phyloP scores from a whole-genome alignment of 2,329 filamentous ascomycete genomes.

The Aspergillus candidus region DNA sequence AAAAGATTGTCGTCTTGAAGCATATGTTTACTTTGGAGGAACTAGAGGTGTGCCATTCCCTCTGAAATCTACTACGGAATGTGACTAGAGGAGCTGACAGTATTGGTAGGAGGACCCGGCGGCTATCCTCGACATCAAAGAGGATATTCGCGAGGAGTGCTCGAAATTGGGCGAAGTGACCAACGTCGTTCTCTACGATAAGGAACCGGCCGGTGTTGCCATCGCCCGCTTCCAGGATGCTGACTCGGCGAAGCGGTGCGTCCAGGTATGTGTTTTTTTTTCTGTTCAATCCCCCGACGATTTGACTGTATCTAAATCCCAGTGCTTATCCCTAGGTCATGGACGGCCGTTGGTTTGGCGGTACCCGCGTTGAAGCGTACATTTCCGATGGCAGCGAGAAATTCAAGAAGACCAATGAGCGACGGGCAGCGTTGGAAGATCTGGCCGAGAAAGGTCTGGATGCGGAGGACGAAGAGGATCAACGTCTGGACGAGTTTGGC shows the following conservation, averaged over 20 bases:
- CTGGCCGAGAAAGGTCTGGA: constrained; percentile 43
- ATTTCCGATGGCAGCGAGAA: constrained; percentile 65
- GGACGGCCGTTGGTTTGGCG: constrained; percentile 74
- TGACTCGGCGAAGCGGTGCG: constrained; percentile 65
- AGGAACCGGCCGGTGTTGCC: constrained; percentile 76
- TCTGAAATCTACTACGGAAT: not conserved
- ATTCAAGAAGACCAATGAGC: constrained; percentile 60
- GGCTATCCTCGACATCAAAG: constrained; percentile 82
- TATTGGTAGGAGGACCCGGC: constrained; percentile 61
- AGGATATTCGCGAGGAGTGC: constrained; percentile 88
- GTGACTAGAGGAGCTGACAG: constrained; percentile 14
- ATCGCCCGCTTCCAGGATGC: constrained; percentile 73
- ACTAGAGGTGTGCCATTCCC: constrained; percentile 50
- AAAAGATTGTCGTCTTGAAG: constrained; percentile 79
- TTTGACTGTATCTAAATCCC: constrained; percentile 4
- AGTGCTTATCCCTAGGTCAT: constrained; percentile 47
- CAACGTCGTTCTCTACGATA: constrained; percentile 84
- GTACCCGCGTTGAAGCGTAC: constrained; percentile 64
- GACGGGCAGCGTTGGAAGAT: constrained; percentile 39
- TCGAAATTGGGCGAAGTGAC: constrained; percentile 80
- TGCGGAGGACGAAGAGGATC: constrained; percentile 38
- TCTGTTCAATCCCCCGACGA: not conserved
- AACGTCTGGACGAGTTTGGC: constrained; percentile 45
- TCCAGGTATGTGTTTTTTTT: constrained; percentile 39
- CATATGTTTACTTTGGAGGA: constrained; percentile 89